Conservation (phyloP, 768 basidiomycete genomes). For the Multifurca ochricompacta region DNA sequence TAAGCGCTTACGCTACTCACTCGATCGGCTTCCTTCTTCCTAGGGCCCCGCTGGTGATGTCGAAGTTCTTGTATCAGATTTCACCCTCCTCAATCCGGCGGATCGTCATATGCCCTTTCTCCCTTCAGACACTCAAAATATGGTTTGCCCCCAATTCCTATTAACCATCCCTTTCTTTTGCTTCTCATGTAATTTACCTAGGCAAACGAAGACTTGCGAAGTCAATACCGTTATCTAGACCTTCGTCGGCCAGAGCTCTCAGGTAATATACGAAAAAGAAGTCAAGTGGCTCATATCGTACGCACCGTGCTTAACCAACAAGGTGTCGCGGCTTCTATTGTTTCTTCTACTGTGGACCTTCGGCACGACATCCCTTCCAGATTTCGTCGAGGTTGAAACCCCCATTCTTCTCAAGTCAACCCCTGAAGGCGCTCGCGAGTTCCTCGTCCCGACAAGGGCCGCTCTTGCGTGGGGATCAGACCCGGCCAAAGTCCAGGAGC, state of each 20-base stretch:
- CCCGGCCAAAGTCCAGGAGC: constrained; percentile 28
- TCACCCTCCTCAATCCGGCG: constrained; percentile 76
- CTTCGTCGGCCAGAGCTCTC: constrained; percentile 69
- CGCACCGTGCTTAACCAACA: constrained; percentile 65
- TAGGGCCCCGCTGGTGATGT: constrained; percentile 65
- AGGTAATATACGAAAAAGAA: constrained; percentile 73
- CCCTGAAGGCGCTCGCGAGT: constrained; percentile 92
- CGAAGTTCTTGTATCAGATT: constrained; percentile 67
- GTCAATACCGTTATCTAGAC: constrained; percentile 84
- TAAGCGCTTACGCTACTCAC: constrained; percentile 1
- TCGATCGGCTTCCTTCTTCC: background rate
- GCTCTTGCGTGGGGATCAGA: background rate
- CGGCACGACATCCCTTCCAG: constrained; percentile 34
- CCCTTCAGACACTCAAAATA: constrained; percentile 65
- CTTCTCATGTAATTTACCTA: constrained; percentile 28
- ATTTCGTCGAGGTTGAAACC: constrained; percentile 90
- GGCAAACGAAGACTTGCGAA: constrained; percentile 82
- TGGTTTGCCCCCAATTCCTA: constrained; percentile 42
- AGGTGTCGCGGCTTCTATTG: constrained; percentile 39
- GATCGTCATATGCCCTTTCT: constrained; percentile 67
- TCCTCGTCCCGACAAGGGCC: constrained; percentile 18
- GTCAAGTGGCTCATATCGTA: constrained; percentile 71
- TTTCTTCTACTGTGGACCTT: constrained; percentile 16
- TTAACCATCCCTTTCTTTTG: constrained; percentile 1
- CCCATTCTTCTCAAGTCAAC: constrained; percentile 86